Base-by-base conservation (phyloP, 495 filamentous ascomycete species). In the Margaritispora aquatica region DNA sequence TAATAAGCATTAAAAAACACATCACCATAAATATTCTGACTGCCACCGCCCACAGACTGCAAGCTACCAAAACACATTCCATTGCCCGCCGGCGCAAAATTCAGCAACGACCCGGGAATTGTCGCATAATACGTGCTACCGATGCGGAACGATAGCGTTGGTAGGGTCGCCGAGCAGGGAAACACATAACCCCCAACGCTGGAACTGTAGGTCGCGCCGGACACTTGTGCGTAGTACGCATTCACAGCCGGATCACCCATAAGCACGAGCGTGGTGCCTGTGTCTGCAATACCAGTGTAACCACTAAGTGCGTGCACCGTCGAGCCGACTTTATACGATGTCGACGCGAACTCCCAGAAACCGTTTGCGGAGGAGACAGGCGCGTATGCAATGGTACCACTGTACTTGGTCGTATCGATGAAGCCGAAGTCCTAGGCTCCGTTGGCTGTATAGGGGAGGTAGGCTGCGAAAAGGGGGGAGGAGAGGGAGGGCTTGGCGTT, bases 1-100 rank as follows among this genome's bases (percentile, higher is more conserved):
- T 87, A 91, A 63, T 89, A 84, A 59, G 81, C 80, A 78, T 92
- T 92, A 60, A 94, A 79, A 66, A 88, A 89, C 49, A 91, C 78
- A 59, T 92, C 89, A 41, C 89, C 88, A 54, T 86, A 84, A 70
- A 94, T 90, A 57, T 78, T 78, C 67, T 89, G 82, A 22, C 77
- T 81, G 24, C 89, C 75, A 52, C 83, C 83, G 15, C 73, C 70
- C 71, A 85, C 82, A 54, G 69, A 70, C 73, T 89, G 86, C 58
- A 89, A 77, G 20, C 82, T 81, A 54, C 87, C 87, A 65, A 76
- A 84, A 73, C 87, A 89, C 48, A 63, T 77, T 46, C 70, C 77
- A 54, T 77, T 70, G 47, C 69, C 71, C 1, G 70, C 67, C 24
- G 73, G 70, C 0, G 74, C 76, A 64, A 82, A 85, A 67, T 78